Evolutionary conservation across 495 filamentous ascomycete genomes (phyloP).

Genomic region (Geoglossum glabrum): DNA sequence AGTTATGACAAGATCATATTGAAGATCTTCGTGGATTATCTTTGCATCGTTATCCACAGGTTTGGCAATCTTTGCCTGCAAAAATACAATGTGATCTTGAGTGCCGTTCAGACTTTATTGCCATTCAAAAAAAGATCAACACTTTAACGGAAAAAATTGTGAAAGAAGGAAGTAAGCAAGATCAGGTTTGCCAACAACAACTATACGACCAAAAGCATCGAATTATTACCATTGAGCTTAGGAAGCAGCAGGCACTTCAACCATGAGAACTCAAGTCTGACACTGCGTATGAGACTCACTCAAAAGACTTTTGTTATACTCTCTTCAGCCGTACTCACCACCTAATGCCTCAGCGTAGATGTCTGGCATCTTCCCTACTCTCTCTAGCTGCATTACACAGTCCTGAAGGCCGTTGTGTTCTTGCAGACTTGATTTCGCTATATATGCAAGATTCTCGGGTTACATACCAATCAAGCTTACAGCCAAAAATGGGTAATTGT

Average conservation of each 20-base stretch:
- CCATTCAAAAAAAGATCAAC: neutral
- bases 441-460: neutral
- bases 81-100: neutral
- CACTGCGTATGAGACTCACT: neutral
- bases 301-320: neutral
- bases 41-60: slow-evolving; percentile 4
- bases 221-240: neutral
- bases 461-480: neutral
- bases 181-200: neutral
- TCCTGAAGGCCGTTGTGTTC: neutral
- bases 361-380: neutral
- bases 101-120: neutral
- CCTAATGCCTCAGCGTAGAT: neutral
- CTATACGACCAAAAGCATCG: neutral
- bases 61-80: slow-evolving; percentile 2
- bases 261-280: neutral
- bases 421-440: neutral
- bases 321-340: neutral
- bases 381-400: neutral
- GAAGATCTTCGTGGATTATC: slow-evolving; percentile 7
- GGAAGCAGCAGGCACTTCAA: neutral
- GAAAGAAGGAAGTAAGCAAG: neutral
- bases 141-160: neutral
- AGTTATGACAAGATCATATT: slow-evolving; percentile 6
- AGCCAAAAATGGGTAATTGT: neutral